Evolutionary conservation across 2,329 filamentous ascomycete species (phyloP), one percentile per base, ranked within the genome.

Genomic region (Apiospora malaysiana): DNA sequence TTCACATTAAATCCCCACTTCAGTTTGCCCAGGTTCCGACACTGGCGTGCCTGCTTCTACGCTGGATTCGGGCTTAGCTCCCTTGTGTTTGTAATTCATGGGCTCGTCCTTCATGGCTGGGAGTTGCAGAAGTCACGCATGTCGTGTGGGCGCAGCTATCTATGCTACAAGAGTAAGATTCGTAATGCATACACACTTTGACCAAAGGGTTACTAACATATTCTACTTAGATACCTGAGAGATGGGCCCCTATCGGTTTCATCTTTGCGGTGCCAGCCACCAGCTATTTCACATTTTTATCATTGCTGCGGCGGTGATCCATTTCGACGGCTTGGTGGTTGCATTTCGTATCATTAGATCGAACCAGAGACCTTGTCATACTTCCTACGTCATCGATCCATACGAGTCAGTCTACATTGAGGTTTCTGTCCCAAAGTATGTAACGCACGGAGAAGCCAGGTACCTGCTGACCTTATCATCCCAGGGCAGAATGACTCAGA

Each of bases 291-390:
- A 80, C 74, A 70, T 77, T 21, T 76, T 77, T 68, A 75, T 79
- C 42, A 71, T 79, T 1, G 70, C 78, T 43, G 77, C 77, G 56
- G 76, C 71, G 0, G 45, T 77, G 14, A 70, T 71, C 37, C 73
- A 78, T 70, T 73, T 72, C 71, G 9, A 73, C 51, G 77, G 77
- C 3, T 66, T 79, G 21, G 42, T 77, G 27, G 69, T 21, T 16
- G 69, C 69, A 47, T 70, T 68, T 32, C 37, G 42, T 7, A 23
- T 74, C 4, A 82, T 80, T 76, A 95, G 95, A 80, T 93, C 94
- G 6, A 32, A 16, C 25, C 49, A 32, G 14, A 32, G 12, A 14
- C 25, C 25, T 32, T 56, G 25, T 3, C 49, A 56, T 18, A 23
- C 3, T 27, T 56, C 14, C 14, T 8, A 56, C 7, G 23, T 27